Conservation (phyloP, 805 yeast species). For the Candida palmyrensis region DNA sequence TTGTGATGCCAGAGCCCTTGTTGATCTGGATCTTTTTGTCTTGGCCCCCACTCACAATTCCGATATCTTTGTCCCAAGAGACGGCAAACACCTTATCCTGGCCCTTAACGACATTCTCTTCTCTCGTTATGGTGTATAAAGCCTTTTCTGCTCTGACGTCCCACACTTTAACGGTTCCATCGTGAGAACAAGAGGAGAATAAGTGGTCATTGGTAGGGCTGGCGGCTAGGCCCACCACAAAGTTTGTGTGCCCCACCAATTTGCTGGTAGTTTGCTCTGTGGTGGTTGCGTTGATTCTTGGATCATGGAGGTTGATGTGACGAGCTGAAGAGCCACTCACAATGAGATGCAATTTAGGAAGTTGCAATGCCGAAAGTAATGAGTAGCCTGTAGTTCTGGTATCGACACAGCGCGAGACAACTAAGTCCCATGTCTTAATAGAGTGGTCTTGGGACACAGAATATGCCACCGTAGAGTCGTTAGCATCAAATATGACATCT, state of each 20-base stretch:
- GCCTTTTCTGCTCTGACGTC: conserved; percentile 84
- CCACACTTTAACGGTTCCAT: conserved; percentile 94
- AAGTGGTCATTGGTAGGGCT: conserved; percentile 76
- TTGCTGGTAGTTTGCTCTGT: conserved; percentile 54
- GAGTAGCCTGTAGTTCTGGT: conserved; percentile 85
- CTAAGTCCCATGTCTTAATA: conserved; percentile 93
- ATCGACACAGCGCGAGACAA: conserved; percentile 79
- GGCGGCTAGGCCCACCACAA: conserved; percentile 74
- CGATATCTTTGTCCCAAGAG: conserved; percentile 74
- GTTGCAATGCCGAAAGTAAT: conserved; percentile 65
- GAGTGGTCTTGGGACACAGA: conserved; percentile 96
- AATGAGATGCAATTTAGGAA: conserved; percentile 63
- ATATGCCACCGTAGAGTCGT: conserved; percentile 79
- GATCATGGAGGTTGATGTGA: conserved; percentile 91
- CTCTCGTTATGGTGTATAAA: conserved; percentile 77
- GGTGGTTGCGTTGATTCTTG: conserved; percentile 62
- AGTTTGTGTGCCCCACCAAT: conserved; percentile 84
- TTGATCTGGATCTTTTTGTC: conserved; percentile 91
- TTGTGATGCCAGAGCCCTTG: conserved; percentile 27
- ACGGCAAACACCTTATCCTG: conserved; percentile 77
- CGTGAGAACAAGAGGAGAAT: conserved; percentile 91
- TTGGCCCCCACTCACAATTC: conserved; percentile 90
- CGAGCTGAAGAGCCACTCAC: conserved; percentile 98
- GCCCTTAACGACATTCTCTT: conserved; percentile 40
- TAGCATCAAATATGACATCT: conserved; percentile 67